Percentiles rank a stretch among this genome's conserved stretches.
phyloP scores from a whole-genome alignment of 257 asterid genomes.

The Solanum chiquidenum region DNA sequence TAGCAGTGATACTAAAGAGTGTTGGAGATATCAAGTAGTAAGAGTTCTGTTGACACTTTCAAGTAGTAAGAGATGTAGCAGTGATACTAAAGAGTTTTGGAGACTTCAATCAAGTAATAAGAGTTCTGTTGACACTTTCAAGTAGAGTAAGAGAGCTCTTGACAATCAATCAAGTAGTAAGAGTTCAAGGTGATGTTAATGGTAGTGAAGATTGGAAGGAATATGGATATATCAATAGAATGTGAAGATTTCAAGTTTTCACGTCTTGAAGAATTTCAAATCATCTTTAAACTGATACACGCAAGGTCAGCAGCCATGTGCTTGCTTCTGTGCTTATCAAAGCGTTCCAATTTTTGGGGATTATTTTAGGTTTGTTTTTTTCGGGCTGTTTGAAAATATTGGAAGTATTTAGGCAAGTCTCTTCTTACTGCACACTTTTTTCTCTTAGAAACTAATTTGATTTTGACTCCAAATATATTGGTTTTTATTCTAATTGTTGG shows the following conservation, averaged over 20 bases:
- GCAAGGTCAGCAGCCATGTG: conserved; percentile 78
- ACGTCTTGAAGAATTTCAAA: conserved; percentile 49
- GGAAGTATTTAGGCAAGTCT: conserved; percentile 1
- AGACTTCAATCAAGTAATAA: conserved; percentile 29
- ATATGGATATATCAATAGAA: conserved; percentile 63
- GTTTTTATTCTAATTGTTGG: not conserved
- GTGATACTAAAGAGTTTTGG: conserved; percentile 31
- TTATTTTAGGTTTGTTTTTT: conserved; percentile 5
- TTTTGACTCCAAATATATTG: not conserved
- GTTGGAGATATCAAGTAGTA: conserved; percentile 31
- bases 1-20: conserved; percentile 33
- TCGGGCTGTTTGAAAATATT: conserved; percentile 2
- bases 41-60: conserved; percentile 47
- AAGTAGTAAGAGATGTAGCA: conserved; percentile 48
- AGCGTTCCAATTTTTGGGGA: conserved; percentile 38
- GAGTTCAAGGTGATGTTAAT: conserved; percentile 82
- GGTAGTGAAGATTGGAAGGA: conserved; percentile 81
- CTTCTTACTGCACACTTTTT: not conserved
- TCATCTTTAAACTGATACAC: conserved; percentile 28
- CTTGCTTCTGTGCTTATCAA: conserved; percentile 60
- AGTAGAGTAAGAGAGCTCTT: conserved; percentile 46
- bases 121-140: conserved; percentile 49
- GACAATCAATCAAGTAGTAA: conserved; percentile 61
- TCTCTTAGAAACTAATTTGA: not conserved
- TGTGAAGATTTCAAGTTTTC: conserved; percentile 60